A percentile compares a stretch with the other conserved stretches of the same genome.
Conservation (phyloP, 768 basidiomycete genomes). For the Phylloporus scabripes region DNA sequence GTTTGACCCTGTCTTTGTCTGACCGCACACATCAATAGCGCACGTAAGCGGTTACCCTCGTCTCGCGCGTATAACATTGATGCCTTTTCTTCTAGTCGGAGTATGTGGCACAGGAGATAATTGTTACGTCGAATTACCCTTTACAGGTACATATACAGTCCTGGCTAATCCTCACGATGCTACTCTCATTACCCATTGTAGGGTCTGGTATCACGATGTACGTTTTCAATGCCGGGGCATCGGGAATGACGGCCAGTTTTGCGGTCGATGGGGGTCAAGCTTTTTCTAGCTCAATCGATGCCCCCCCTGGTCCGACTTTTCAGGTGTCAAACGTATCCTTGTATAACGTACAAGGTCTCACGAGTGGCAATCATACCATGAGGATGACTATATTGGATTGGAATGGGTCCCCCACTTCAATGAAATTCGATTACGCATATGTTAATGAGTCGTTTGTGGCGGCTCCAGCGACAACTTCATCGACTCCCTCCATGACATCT, state of each 20-base stretch:
- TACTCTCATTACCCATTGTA: not conserved
- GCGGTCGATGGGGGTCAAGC: constrained; percentile 12
- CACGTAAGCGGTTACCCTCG: constrained; percentile 11
- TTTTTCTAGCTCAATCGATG: not conserved
- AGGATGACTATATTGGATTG: constrained; percentile 21
- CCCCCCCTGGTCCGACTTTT: constrained; percentile 11
- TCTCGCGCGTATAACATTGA: not conserved
- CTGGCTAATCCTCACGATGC: not conserved
- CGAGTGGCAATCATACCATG: constrained; percentile 14
- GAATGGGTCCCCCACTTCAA: constrained; percentile 10
- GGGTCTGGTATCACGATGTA: constrained; percentile 27
- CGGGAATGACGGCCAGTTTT: constrained; percentile 22
- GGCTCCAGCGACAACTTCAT: constrained; percentile 1
- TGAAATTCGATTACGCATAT: constrained; percentile 26
- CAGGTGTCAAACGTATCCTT: constrained; percentile 21
- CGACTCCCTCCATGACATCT: not conserved
- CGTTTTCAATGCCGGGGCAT: constrained; percentile 16
- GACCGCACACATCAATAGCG: constrained; percentile 6
- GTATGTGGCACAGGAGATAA: constrained; percentile 10
- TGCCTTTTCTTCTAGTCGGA: constrained; percentile 6
- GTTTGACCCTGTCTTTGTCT: not conserved
- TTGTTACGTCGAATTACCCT: constrained; percentile 19
- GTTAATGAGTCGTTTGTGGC: constrained; percentile 21
- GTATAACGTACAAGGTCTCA: constrained; percentile 15
- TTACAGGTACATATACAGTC: constrained; percentile 11